These are phyloP conservation scores for Ottelia alismoides DNA, from an alignment of 106 monocot genomes.

Conservation along the genomic window DNA sequence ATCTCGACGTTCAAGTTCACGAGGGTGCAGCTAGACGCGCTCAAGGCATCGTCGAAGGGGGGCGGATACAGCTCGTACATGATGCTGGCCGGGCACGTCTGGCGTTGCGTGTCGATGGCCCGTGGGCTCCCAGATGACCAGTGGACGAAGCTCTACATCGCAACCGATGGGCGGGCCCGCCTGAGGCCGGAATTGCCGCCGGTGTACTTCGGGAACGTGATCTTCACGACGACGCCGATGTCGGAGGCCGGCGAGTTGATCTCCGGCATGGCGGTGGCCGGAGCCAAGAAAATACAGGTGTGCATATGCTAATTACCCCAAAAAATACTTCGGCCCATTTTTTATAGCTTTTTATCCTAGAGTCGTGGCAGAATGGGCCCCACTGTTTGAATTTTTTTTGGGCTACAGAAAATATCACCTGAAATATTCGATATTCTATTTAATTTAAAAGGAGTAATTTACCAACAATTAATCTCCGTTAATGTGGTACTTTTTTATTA, in stretches of 20 bases:
- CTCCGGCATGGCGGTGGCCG: conserved; percentile 1
- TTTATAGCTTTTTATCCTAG: too few relatives aligned
- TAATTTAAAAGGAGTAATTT: too few relatives aligned
- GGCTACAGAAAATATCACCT: too few relatives aligned
- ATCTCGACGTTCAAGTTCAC: conserved; percentile 60
- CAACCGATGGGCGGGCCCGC: conserved; percentile 71
- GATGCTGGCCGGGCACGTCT: conserved; percentile 68
- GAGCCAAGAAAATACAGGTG: conserved; percentile 15
- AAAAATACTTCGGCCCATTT: too few relatives aligned
- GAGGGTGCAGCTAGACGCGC: conserved; percentile 19
- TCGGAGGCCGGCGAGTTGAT: conserved; percentile 37
- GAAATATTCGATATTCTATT: too few relatives aligned
- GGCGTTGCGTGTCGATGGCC: conserved; percentile 59
- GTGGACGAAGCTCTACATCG: conserved; percentile 67
- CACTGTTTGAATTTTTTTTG: too few relatives aligned
- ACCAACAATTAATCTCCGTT: too few relatives aligned
- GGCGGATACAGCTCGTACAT: conserved; percentile 37
- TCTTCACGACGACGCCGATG: conserved; percentile 84
- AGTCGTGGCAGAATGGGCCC: too few relatives aligned
- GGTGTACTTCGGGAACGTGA: conserved; percentile 89
- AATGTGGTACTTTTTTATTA: too few relatives aligned
- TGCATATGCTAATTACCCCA: too few relatives aligned
- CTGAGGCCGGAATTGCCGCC: conserved; percentile 41
- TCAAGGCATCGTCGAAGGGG: conserved; percentile 14
- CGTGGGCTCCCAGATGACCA: conserved; percentile 57